Base-by-base conservation (phyloP, 108 stramenopile genomes). In the Cyclotella choctawhatcheeana region DNA sequence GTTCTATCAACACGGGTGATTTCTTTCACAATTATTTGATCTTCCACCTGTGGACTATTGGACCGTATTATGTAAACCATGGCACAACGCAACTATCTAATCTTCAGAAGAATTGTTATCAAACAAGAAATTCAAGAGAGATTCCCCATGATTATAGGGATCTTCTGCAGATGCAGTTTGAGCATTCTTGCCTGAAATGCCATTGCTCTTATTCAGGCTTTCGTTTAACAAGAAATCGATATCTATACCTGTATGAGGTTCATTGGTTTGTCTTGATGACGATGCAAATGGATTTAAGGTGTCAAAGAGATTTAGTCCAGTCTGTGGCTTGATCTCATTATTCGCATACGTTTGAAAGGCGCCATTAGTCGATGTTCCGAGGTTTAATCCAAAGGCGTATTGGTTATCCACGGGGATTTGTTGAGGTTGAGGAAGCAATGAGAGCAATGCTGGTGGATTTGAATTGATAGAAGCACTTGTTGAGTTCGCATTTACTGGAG, bases 51-150 rank as follows among this genome's bases (percentile, higher is more conserved):
- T n/a, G n/a, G n/a, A n/a, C n/a, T n/a, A n/a, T n/a, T n/a, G n/a
- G n/a, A n/a, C n/a, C n/a, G n/a, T n/a, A n/a, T n/a, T n/a, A n/a
- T n/a, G n/a, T n/a, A n/a, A n/a, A n/a, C n/a, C n/a, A n/a, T n/a
- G n/a, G n/a, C n/a, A n/a, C n/a, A n/a, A n/a, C n/a, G n/a, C n/a
- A n/a, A n/a, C n/a, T n/a, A n/a, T n/a, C n/a, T n/a, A 34, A 20
- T 60, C 59, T 17, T 47, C 44, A 18, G 67, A 32, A 32, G 58
- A 56, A 60, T 63, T 69, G 10, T 52, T 44, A 44, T 69, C 67
- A 56, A 76, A 76, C 40, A 76, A 63, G 54, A 76, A 76, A 22
- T 66, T 76, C 40, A 76, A 62, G 16, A 76, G 67, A 33, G 75
- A 76, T 10, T 76, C 75, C 12, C 40, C 22, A 54, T 76, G 67